Evolutionary conservation across 2,329 filamentous ascomycete genomes (phyloP).

Genomic region (Trichoderma sp.): DNA sequence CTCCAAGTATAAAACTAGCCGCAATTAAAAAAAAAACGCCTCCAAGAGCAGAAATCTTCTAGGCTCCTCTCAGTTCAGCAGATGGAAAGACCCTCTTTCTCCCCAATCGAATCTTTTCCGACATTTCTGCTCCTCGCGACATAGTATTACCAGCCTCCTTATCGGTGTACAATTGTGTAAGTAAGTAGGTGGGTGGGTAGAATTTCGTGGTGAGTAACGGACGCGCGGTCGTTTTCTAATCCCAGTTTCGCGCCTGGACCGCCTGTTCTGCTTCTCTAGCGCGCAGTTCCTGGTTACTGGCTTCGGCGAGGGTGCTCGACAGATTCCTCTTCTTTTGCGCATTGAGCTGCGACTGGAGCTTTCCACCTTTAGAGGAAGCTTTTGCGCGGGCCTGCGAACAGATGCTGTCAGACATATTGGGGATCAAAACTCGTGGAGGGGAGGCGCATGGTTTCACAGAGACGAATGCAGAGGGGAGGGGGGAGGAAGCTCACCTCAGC

Average conservation of each 20-base stretch:
- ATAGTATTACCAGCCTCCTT: background rate
- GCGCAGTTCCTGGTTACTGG: slow-evolving; percentile 62
- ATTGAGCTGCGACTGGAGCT: slow-evolving; percentile 66
- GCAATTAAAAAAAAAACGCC: background rate
- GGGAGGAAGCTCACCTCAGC: slow-evolving; percentile 65
- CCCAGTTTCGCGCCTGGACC: slow-evolving; percentile 36
- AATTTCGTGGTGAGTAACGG: background rate
- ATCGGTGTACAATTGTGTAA: too few species aligned
- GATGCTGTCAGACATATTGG: background rate
- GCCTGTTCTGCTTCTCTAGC: slow-evolving; percentile 65
- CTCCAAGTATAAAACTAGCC: too few species aligned
- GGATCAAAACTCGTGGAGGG: background rate
- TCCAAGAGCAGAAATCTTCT: background rate
- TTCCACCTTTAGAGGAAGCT: slow-evolving; percentile 56
- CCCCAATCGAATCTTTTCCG: background rate
- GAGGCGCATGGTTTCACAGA: background rate
- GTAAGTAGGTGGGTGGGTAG: background rate
- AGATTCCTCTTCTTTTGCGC: slow-evolving; percentile 74
- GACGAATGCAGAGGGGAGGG: too few species aligned
- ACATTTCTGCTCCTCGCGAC: background rate
- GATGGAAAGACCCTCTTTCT: too few species aligned
- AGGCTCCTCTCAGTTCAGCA: background rate
- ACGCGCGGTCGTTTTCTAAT: slow-evolving; percentile 23
- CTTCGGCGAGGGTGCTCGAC: slow-evolving; percentile 63
- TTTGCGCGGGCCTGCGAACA: slow-evolving; percentile 58